Conservation (phyloP, 352 stramenopile species). For the Phytophthora ramorum region DNA sequence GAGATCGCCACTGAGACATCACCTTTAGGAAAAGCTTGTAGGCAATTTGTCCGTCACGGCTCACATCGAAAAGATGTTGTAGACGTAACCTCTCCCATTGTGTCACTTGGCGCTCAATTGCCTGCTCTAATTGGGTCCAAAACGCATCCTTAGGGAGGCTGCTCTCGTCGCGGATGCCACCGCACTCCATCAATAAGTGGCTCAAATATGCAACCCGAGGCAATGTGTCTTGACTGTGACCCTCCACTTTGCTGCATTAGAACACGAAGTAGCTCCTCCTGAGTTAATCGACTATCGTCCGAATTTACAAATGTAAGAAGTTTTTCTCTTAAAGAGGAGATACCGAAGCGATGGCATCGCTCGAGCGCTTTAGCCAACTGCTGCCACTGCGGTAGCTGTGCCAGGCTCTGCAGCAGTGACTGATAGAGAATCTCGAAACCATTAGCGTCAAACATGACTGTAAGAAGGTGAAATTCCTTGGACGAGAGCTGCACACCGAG, state of each 20-base stretch:
- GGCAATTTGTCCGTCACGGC: slow-evolving; percentile 59
- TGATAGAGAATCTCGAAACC: slow-evolving; percentile 61
- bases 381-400: slow-evolving; percentile 31
- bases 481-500: slow-evolving; percentile 41
- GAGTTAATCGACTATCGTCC: slow-evolving; percentile 46
- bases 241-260: slow-evolving; percentile 41
- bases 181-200: slow-evolving; percentile 48
- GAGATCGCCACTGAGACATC: slow-evolving; percentile 59
- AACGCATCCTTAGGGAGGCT: slow-evolving; percentile 38
- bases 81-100: slow-evolving; percentile 47
- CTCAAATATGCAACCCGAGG: slow-evolving; percentile 63
- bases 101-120: slow-evolving; percentile 35
- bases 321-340: slow-evolving; percentile 47
- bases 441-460: slow-evolving; percentile 59
- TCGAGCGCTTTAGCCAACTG: slow-evolving; percentile 32
- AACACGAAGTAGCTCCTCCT: slow-evolving; percentile 49
- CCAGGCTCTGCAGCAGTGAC: slow-evolving; percentile 48
- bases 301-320: slow-evolving; percentile 43
- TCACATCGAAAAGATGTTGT: slow-evolving; percentile 77
- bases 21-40: slow-evolving; percentile 82
- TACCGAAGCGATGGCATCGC: slow-evolving; percentile 48
- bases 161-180: slow-evolving; percentile 28
- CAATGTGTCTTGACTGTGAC: slow-evolving; percentile 18
- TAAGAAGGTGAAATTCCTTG: slow-evolving; percentile 54
- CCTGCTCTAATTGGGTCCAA: slow-evolving; percentile 44